Conservation (phyloP, 2,329 filamentous ascomycete genomes). For the Macroventuria anomochaeta region DNA sequence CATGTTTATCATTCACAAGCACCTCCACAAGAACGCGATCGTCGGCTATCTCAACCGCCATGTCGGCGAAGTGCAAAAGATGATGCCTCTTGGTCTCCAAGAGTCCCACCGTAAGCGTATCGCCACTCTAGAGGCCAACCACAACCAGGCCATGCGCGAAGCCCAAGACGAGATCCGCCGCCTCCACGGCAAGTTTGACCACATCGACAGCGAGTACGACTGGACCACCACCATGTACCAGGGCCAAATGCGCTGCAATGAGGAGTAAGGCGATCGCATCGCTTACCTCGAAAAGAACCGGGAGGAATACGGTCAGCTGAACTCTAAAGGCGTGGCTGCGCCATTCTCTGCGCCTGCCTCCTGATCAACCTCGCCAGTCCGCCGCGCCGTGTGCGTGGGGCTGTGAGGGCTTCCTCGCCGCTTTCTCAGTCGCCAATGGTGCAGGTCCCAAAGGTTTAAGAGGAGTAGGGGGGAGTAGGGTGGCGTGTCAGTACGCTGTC, state of each 20-base stretch:
- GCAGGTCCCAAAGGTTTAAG: slow-evolving; percentile 1
- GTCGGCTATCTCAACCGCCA: slow-evolving; percentile 6
- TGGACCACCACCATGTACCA: slow-evolving; percentile 22
- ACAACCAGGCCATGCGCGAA: slow-evolving; percentile 7
- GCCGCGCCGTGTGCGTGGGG: slow-evolving; percentile 12
- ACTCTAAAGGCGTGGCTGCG: background rate
- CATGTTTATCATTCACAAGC: background rate
- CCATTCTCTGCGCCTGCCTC: slow-evolving; percentile 26
- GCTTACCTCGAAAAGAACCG: slow-evolving; percentile 38
- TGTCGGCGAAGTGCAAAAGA: slow-evolving; percentile 9
- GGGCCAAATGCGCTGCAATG: slow-evolving; percentile 20
- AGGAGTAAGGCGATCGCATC: slow-evolving; percentile 40
- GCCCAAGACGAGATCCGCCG: slow-evolving; percentile 8
- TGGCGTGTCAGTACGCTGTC: background rate
- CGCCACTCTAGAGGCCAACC: slow-evolving; percentile 8
- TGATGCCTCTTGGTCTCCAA: slow-evolving; percentile 8
- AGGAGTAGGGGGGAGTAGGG: slow-evolving; percentile 15
- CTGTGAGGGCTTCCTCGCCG: background rate
- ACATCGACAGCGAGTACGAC: slow-evolving; percentile 21
- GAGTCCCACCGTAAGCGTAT: slow-evolving; percentile 18
- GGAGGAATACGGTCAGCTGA: slow-evolving; percentile 24
- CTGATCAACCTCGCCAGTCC: slow-evolving; percentile 18
- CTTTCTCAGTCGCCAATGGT: slow-evolving; percentile 1
- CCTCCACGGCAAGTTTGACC: slow-evolving; percentile 14
- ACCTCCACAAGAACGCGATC: slow-evolving; percentile 2